Evolutionary conservation across 192 early-diverging fungal genomes (phyloP), one percentile per base, ranked within the genome.

Genomic region (Cladochytrium replicatum): DNA sequence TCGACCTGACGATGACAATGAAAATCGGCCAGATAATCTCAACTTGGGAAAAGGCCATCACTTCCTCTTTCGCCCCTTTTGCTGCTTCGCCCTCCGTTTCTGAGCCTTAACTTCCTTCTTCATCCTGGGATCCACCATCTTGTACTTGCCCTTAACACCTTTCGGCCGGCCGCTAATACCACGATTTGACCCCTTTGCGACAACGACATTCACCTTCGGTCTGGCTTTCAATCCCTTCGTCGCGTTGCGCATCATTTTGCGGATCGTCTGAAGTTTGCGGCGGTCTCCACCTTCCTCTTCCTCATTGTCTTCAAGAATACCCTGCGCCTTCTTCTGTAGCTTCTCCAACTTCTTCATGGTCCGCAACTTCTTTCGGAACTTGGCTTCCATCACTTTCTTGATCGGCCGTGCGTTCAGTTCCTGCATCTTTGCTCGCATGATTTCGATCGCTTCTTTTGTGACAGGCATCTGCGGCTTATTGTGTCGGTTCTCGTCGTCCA

Each of bases 341-440:
- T 87, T 88, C 41, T 78, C 80, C 17, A 96, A 46, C 30, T 82
- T 80, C 55, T 85, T 79, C 21, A 78, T 63, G 1, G 77, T 77
- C 48, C 84, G 74, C 61, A 87, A 69, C 82, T 94, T 88, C 76
- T 99, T 95, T 43, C 96, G 75, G 34, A 88, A 91, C 68, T 92
- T 97, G 38, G 96, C 96, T 71, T 99, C 96, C 6, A 91, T 92
- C 29, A 99, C 84, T 78, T 97, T 99, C 67, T 99, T 99, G 67
- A 99, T 99, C 17, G 96, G 93, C 21, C 93, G 85, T 2, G 91
- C 96, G 63, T 99, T 85, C 54, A 99, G 71, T 17, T 87, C 91
- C 67, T 78, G 79, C 46, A 90, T 72, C 50, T 83, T 80, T 39
- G 91, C 82, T 50, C 72, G 66, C 50, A 99, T 80, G 42, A 87